Conservation (phyloP, 2,329 filamentous ascomycete genomes). For the Aspergillus brasiliensis region DNA sequence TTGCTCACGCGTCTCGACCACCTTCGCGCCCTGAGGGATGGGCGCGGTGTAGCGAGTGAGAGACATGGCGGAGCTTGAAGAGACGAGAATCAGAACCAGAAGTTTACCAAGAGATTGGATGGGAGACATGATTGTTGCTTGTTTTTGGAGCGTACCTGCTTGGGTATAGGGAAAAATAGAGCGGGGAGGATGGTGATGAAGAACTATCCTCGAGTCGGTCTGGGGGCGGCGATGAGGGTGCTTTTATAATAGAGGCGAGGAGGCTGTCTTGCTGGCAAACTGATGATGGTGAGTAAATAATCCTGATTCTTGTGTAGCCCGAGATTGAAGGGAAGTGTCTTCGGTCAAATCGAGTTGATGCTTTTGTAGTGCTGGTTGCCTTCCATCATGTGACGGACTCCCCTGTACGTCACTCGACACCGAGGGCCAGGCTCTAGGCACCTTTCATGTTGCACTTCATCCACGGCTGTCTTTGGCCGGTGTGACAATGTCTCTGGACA, state of each 20-base stretch:
- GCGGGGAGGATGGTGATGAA: neutral
- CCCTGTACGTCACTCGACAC: neutral
- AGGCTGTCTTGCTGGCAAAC: neutral
- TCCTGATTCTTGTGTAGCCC: neutral
- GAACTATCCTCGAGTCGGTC: neutral
- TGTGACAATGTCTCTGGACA: neutral
- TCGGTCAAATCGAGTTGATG: neutral
- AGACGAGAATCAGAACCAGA: neutral
- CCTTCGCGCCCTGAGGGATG: slow-evolving; percentile 4
- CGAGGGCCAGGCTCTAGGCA: neutral
- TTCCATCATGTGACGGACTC: neutral
- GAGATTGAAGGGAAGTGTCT: neutral
- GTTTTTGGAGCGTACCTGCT: neutral
- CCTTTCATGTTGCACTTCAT: neutral
- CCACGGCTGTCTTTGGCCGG: neutral
- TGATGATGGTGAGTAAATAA: neutral
- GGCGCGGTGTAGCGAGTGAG: slow-evolving; percentile 22
- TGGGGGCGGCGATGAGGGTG: neutral
- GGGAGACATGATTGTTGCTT: neutral
- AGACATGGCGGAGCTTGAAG: neutral
- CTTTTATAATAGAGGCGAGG: neutral
- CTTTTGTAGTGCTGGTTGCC: neutral
- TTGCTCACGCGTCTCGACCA: slow-evolving; percentile 7
- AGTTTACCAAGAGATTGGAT: neutral
- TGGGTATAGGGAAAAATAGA: neutral